A percentile compares a stretch with the other conserved stretches of the same genome.
phyloP scores from a whole-genome alignment of 768 basidiomycete genomes.

The Clathrus columnatus region DNA sequence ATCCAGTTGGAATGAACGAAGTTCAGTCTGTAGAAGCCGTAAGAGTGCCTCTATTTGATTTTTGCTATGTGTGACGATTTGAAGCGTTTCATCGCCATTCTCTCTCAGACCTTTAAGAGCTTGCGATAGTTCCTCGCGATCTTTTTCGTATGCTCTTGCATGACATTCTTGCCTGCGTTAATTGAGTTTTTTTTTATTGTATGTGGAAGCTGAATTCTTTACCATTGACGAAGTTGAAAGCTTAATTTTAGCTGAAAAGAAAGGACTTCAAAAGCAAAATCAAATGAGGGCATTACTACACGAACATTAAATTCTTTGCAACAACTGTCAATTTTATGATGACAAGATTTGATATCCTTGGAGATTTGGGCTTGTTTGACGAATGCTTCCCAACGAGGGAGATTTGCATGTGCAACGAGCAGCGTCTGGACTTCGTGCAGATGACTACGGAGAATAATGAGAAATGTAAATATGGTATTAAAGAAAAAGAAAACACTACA shows the following conservation, averaged over 20 bases:
- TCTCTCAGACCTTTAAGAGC: slow-evolving; percentile 34
- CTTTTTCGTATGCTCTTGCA: slow-evolving; percentile 28
- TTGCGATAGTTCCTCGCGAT: slow-evolving; percentile 35
- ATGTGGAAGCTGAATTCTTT: too few relatives aligned
- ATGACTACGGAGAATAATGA: slow-evolving; percentile 16
- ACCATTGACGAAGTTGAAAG: slow-evolving; percentile 33
- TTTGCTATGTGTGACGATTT: slow-evolving; percentile 26
- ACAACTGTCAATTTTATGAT: slow-evolving; percentile 37
- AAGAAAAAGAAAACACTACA: slow-evolving; percentile 18
- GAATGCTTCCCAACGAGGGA: slow-evolving; percentile 33
- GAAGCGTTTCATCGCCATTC: slow-evolving; percentile 30
- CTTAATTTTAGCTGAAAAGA: slow-evolving; percentile 35
- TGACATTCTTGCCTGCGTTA: slow-evolving; percentile 35
- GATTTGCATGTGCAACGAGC: slow-evolving; percentile 38
- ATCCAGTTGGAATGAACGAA: slow-evolving; percentile 15
- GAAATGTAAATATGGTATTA: neutral
- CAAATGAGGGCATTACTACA: neutral
- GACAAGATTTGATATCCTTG: slow-evolving; percentile 36
- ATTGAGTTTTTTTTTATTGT: too few relatives aligned
- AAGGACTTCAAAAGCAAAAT: slow-evolving; percentile 4
- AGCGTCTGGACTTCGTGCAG: slow-evolving; percentile 28
- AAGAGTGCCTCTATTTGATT: slow-evolving; percentile 23
- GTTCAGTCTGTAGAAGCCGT: slow-evolving; percentile 18
- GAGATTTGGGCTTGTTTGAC: slow-evolving; percentile 37
- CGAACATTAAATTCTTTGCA: slow-evolving; percentile 39